phyloP scores from a whole-genome alignment of 306 rosid genomes.

The Malus orientalis region DNA sequence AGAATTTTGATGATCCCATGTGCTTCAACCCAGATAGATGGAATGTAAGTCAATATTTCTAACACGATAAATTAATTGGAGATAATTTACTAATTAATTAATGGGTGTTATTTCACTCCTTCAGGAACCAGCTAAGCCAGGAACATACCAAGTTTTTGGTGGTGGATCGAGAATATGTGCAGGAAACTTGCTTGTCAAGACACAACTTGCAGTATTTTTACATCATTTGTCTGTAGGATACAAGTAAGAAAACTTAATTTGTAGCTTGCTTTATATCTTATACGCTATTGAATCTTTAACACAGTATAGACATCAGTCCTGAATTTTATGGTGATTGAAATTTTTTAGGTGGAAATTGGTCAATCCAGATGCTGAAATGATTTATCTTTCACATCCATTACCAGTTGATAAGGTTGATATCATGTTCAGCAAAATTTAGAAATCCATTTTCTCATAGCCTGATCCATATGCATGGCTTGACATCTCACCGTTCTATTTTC shows the following conservation, averaged over 20 bases:
- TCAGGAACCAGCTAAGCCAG: constrained; percentile 18
- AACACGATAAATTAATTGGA: no score
- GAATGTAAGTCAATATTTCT: constrained; percentile 4
- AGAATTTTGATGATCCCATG: constrained; percentile 23
- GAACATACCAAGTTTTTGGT: constrained; percentile 30
- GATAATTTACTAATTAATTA: neutral
- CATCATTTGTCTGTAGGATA: constrained; percentile 36
- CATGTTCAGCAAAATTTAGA: constrained; percentile 17
- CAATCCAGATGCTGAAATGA: constrained; percentile 14
- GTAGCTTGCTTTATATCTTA: no score
- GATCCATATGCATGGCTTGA: no score
- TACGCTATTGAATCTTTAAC: no score
- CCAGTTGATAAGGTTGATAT: constrained; percentile 27
- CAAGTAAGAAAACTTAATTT: constrained; percentile 8
- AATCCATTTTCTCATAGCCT: no score
- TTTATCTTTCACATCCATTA: constrained; percentile 28
- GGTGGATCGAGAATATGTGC: constrained; percentile 32
- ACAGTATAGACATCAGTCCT: no score
- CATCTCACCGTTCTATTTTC: no score
- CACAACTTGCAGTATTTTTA: constrained; percentile 28
- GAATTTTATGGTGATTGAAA: no score
- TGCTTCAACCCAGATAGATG: constrained; percentile 24
- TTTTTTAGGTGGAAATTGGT: constrained; percentile 30
- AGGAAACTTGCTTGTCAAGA: constrained; percentile 34
- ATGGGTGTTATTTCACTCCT: neutral